Base-by-base conservation (phyloP, 768 basidiomycete genomes). In the Lactarius indigo region DNA sequence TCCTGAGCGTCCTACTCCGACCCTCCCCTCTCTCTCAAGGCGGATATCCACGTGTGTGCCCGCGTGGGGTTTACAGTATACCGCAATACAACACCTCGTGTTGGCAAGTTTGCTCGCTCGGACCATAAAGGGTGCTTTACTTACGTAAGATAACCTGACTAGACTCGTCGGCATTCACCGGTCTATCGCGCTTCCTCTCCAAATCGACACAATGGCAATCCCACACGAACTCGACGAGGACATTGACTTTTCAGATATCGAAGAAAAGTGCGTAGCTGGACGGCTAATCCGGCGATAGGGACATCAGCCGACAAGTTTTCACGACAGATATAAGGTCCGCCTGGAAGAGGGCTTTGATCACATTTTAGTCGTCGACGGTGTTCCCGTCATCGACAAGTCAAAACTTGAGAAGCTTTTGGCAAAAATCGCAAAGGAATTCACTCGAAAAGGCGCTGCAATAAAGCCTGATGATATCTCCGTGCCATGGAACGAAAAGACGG, bases 291-390 rank as follows among this genome's bases (percentile, higher is more conserved):
- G 1, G 52, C 30, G 28, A 17, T 31, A 17, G 18, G 23, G 26
- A 37, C 33, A 41, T 37, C 56, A 3, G 31, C 31, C 13, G 5
- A 64, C 44, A 61, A n/a, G n/a, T 4, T 47, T 44, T 55, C 33
- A 6, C 58, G 23, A 26, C 41, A 97, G 95, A 81, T 96, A 94
- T 79, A 83, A 88, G 70, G 88, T 96, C 72, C 81, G 92, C 64
- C 86, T 87, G 69, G 91, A 93, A 72, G 89, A 94, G 70, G 85
- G 91, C 47, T 85, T 98, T 73, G 97, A 98, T 81, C 92, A 91
- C 74, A 86, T 93, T 64, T 78, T 99, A 61, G 90, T 98, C 61
- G 87, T 98, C 65, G 97, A 98, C 76, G 94, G 94, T 59, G 83
- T 96, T 26, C 97, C 96, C 12, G 76, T 93, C 66, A 92, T 98